Conservation (phyloP, 176 grass and related monocot species). For the Ensete glaucum region DNA sequence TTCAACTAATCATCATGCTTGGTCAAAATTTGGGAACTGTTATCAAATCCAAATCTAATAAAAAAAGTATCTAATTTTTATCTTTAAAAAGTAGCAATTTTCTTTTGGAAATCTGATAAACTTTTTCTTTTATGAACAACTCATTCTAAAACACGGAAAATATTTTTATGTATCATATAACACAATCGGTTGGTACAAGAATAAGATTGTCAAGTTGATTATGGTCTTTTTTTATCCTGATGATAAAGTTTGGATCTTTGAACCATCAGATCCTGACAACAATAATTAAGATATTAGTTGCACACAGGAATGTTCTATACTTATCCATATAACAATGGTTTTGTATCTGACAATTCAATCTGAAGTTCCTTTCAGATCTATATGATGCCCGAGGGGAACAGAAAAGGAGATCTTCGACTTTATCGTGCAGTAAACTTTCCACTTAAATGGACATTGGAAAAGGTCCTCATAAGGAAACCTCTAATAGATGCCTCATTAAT, state of each 20-base stretch:
- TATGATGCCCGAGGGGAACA: slow-evolving; percentile 92
- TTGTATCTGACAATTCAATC: not conserved
- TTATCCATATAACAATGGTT: not conserved
- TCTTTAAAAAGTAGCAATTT: too few relatives aligned
- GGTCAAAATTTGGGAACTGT: too few relatives aligned
- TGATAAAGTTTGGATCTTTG: not conserved
- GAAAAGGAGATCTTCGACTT: slow-evolving; percentile 83
- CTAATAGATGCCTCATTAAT: slow-evolving; percentile 71
- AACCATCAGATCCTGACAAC: slow-evolving; percentile 15
- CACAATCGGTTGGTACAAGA: too few relatives aligned
- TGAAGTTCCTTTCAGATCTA: slow-evolving; percentile 53
- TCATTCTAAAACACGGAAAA: not conserved
- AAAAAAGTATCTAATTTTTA: too few relatives aligned
- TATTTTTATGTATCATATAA: too few relatives aligned
- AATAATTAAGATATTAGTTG: not conserved
- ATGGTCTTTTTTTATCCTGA: not conserved
- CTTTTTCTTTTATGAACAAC: not conserved
- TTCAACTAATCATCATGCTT: too few relatives aligned
- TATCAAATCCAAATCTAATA: too few relatives aligned
- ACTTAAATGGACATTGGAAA: slow-evolving; percentile 82
- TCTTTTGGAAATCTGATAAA: too few relatives aligned
- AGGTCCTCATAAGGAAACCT: slow-evolving; percentile 69
- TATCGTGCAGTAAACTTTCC: slow-evolving; percentile 90
- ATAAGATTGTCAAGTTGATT: too few relatives aligned
- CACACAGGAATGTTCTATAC: not conserved